Conservation (phyloP, 441 rosid genomes). For the Croton setiger region DNA sequence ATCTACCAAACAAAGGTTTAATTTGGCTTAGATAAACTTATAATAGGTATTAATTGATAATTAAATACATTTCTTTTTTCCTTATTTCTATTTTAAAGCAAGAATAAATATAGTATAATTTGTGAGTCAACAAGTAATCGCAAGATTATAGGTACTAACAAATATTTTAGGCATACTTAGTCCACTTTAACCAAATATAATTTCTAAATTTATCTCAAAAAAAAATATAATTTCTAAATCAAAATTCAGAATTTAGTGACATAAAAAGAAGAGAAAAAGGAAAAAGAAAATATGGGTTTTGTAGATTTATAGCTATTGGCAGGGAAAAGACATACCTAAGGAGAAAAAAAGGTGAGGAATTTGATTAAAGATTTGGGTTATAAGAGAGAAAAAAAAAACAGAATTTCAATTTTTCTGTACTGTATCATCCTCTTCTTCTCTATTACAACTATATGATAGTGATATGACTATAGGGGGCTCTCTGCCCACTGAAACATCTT, state of each 20-base stretch:
- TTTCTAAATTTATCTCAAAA: too few relatives aligned
- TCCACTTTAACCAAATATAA: not conserved
- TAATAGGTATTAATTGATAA: too few relatives aligned
- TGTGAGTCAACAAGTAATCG: not conserved
- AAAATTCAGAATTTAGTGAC: too few relatives aligned
- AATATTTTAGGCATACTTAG: not conserved
- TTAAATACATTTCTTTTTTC: too few relatives aligned
- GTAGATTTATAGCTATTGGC: not conserved
- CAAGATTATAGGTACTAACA: not conserved
- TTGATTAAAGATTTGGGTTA: not conserved
- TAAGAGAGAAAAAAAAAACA: not conserved
- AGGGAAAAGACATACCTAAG: not conserved
- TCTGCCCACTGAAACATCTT: constrained; percentile 27
- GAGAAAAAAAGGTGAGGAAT: not conserved
- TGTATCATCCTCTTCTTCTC: not conserved
- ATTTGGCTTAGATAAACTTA: too few relatives aligned
- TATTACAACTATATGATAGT: constrained; percentile 28
- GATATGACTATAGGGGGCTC: constrained; percentile 41
- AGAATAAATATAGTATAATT: not conserved
- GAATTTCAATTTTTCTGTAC: not conserved
- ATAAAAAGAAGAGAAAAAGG: not conserved
- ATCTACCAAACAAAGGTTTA: too few relatives aligned
- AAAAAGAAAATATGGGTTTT: not conserved
- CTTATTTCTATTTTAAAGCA: too few relatives aligned
- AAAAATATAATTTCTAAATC: too few relatives aligned